These are phyloP conservation scores for Gnomoniopsis smithogilvyi DNA, from an alignment of 2,329 filamentous ascomycete species.

Conservation along the genomic window DNA sequence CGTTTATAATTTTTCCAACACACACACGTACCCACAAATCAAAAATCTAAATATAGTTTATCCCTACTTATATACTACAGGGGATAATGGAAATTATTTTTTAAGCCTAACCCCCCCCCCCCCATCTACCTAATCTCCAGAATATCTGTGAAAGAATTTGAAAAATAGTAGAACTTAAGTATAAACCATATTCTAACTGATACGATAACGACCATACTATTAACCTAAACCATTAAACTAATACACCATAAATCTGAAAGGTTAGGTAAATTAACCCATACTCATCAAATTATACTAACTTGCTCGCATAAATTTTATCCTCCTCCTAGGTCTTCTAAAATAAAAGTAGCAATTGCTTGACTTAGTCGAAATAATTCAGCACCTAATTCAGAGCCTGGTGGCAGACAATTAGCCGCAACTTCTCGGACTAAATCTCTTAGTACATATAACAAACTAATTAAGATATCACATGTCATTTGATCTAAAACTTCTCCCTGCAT, in stretches of 20 bases:
- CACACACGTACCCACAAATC: too few species aligned
- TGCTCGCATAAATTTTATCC: background rate
- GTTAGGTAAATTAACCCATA: background rate
- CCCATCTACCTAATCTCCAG: background rate
- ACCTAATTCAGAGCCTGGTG: background rate
- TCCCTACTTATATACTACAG: too few species aligned
- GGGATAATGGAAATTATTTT: too few species aligned
- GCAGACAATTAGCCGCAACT: background rate
- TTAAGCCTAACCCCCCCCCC: background rate
- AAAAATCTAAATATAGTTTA: too few species aligned
- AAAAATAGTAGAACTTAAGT: background rate
- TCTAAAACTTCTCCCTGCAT: background rate
- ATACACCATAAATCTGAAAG: background rate
- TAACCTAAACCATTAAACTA: constrained; percentile 18
- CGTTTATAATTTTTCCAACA: too few species aligned
- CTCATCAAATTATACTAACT: background rate
- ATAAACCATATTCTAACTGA: constrained; percentile 20
- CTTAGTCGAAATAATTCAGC: background rate
- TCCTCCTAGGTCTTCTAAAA: background rate
- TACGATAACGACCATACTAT: constrained; percentile 16
- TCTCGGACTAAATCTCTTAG: background rate
- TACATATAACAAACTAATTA: background rate
- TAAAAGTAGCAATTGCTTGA: background rate
- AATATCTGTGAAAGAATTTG: too few species aligned
- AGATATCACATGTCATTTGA: background rate